Conservation (phyloP, 768 basidiomycete species). For the Roridomyces roridus region DNA sequence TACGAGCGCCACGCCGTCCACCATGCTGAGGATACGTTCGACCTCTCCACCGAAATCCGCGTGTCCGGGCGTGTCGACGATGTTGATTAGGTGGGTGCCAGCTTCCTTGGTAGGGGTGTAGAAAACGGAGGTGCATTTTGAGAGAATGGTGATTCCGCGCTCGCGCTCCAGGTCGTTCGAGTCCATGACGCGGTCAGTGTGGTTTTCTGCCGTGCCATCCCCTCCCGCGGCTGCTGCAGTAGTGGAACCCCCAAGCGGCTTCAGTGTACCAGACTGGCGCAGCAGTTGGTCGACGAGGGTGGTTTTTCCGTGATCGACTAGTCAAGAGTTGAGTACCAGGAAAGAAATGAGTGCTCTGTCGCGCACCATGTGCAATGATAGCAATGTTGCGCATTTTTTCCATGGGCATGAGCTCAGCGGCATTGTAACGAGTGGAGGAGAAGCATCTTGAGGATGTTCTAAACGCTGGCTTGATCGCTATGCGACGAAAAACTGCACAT, state of each 20-base stretch:
- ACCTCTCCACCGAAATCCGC: conserved; percentile 71
- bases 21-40: conserved; percentile 65
- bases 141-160: conserved; percentile 66
- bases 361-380: conserved; percentile 57
- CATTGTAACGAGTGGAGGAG: conserved; percentile 11
- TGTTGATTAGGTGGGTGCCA: conserved; percentile 52
- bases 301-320: conserved; percentile 61
- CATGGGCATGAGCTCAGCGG: conserved; percentile 32
- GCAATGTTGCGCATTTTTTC: conserved; percentile 54
- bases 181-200: conserved; percentile 56
- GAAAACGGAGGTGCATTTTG: conserved; percentile 60
- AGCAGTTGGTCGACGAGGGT: conserved; percentile 59
- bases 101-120: conserved; percentile 40
- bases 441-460: conserved; percentile 18
- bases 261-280: conserved; percentile 54
- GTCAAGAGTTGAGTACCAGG: not conserved
- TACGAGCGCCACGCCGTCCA: conserved; percentile 65
- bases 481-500: conserved; percentile 15
- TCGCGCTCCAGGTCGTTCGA: conserved; percentile 62
- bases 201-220: conserved; percentile 42
- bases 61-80: conserved; percentile 68
- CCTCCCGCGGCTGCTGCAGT: conserved; percentile 37
- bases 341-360: not conserved
- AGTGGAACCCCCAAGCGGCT: conserved; percentile 36
- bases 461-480: not conserved